A percentile compares a stretch with the other conserved stretches of the same genome.
phyloP scores from a whole-genome alignment of 2,329 filamentous ascomycete species.

The Huntiella bhutanensis region DNA sequence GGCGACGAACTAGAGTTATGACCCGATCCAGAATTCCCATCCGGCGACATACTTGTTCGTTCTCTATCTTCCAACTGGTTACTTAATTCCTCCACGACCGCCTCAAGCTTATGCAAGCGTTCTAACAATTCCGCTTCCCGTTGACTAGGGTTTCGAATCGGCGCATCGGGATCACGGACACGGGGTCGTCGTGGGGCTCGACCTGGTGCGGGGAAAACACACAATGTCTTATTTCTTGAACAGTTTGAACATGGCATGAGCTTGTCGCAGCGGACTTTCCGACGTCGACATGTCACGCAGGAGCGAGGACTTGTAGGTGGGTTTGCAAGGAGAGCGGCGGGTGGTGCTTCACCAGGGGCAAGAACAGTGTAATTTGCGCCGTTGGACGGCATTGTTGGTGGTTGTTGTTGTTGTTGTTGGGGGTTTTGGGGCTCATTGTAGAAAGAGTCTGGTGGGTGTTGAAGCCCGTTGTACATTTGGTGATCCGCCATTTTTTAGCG shows the following conservation, averaged over 20 bases:
- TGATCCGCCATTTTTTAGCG: no score
- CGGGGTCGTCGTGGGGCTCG: constrained; percentile 50
- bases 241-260: constrained; percentile 60
- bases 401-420: no score
- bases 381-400: no score
- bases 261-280: constrained; percentile 65
- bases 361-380: constrained; percentile 2
- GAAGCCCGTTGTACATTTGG: no score
- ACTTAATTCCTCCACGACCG: constrained; percentile 53
- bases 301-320: constrained; percentile 25
- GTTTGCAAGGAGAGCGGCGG: constrained; percentile 7
- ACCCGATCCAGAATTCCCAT: constrained; percentile 3
- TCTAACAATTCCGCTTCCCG: constrained; percentile 53
- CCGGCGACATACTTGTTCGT: constrained; percentile 7
- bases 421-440: no score
- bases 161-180: constrained; percentile 44
- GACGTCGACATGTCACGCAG: constrained; percentile 30
- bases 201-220: constrained; percentile 56
- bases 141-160: constrained; percentile 40
- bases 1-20: constrained; percentile 3
- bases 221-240: constrained; percentile 48
- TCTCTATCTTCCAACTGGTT: constrained; percentile 35
- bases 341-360: constrained; percentile 10
- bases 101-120: constrained; percentile 51
- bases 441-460: no score